A percentile compares a stretch with the other conserved stretches of the same genome.
Evolutionary conservation across 106 monocot genomes (phyloP).

Genomic region (Vanilla planifolia): DNA sequence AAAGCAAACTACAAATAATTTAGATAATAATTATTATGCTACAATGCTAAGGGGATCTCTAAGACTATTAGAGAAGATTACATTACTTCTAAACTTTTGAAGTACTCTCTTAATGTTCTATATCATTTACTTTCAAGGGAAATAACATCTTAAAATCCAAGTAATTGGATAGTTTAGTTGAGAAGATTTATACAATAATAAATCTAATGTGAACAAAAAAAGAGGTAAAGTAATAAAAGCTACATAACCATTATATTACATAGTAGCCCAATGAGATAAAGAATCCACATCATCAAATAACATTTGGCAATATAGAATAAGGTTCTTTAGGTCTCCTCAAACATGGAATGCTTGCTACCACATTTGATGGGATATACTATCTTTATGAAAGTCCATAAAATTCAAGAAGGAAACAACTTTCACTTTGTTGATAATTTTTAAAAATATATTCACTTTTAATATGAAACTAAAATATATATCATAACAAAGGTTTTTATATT

Average conservation of each 20-base stretch:
- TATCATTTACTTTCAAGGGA: neutral
- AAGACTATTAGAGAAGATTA: conserved; percentile 53
- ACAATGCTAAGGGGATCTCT: conserved; percentile 53
- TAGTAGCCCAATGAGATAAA: conserved; percentile 24
- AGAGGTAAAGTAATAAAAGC: neutral
- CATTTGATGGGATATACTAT: conserved; percentile 21
- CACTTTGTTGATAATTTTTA: too few relatives aligned
- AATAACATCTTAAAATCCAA: too few relatives aligned
- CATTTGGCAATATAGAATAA: conserved; percentile 2
- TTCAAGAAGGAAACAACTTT: neutral
- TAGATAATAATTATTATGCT: conserved; percentile 17
- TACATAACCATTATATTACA: neutral
- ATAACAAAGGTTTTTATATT: too few relatives aligned
- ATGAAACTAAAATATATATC: too few relatives aligned
- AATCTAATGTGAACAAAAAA: neutral
- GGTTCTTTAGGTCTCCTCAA: conserved; percentile 5
- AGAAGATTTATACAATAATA: too few relatives aligned
- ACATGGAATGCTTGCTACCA: conserved; percentile 14
- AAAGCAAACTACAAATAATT: too few relatives aligned
- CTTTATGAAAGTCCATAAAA: conserved; percentile 15
- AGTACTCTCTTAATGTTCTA: conserved; percentile 36
- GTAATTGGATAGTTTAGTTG: too few relatives aligned
- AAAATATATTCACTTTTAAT: too few relatives aligned
- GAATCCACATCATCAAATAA: conserved; percentile 11
- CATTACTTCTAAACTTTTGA: conserved; percentile 46